These are phyloP conservation scores for Conticribra weissflogii DNA, from an alignment of 108 stramenopile species.

Conservation along the genomic window DNA sequence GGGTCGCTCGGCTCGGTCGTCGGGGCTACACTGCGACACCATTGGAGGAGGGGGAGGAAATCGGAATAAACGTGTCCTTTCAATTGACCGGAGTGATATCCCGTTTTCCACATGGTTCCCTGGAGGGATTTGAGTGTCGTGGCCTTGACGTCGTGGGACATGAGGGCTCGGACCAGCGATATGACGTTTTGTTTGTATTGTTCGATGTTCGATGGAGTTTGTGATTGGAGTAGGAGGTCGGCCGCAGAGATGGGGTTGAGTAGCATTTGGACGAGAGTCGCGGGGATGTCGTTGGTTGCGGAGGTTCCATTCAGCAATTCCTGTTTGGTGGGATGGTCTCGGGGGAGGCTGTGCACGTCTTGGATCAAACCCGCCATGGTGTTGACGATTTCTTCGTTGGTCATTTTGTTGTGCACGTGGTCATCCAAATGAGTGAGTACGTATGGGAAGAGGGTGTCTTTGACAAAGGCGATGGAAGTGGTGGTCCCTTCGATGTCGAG, in stretches of 20 bases:
- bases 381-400: conserved; percentile 7
- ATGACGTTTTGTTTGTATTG: neutral
- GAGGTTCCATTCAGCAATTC: conserved; percentile 12
- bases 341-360: conserved; percentile 26
- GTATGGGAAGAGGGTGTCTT: conserved; percentile 80
- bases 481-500: conserved; percentile 96
- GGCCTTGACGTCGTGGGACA: conserved; percentile 81
- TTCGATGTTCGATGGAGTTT: neutral
- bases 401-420: conserved; percentile 22
- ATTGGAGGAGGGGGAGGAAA: conserved; percentile 68
- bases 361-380: conserved; percentile 28
- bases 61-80: conserved; percentile 86
- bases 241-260: too few species aligned
- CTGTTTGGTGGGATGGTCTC: conserved; percentile 33
- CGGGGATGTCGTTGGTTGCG: neutral
- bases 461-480: conserved; percentile 93
- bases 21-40: too few species aligned
- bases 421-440: conserved; percentile 57
- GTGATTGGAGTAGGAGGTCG: too few species aligned
- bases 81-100: conserved; percentile 75
- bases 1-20: too few species aligned
- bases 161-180: conserved; percentile 57
- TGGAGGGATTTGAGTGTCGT: conserved; percentile 79
- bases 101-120: conserved; percentile 89
- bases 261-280: too few species aligned